Percentiles rank a stretch among this genome's conserved stretches.
Conservation (phyloP, 2,329 filamentous ascomycete genomes). For the Fusarium neocosmosporiellum region DNA sequence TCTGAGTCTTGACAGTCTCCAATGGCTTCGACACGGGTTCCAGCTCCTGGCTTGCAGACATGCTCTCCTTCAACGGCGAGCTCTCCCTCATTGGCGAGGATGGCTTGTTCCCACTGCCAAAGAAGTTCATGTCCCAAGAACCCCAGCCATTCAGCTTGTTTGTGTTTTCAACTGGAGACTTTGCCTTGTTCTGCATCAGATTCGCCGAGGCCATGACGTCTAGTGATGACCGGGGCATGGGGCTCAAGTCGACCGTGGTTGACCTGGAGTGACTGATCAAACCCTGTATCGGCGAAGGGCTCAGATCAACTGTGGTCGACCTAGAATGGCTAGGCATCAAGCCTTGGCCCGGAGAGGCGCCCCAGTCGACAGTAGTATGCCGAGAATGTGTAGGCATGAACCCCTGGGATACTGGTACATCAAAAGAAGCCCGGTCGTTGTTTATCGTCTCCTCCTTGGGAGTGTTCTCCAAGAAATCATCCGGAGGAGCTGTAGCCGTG, state of each 20-base stretch:
- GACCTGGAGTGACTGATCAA: conserved; percentile 28
- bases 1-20: neutral
- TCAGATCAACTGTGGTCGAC: neutral
- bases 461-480: conserved; percentile 3
- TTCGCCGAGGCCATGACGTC: conserved; percentile 21
- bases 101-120: conserved; percentile 23
- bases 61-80: neutral
- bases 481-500: conserved; percentile 8
- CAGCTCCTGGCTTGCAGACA: conserved; percentile 4
- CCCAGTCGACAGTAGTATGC: neutral
- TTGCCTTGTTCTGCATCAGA: conserved; percentile 14
- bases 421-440: conserved; percentile 23
- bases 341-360: neutral
- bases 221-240: conserved; percentile 19
- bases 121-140: conserved; percentile 34
- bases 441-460: neutral
- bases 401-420: conserved; percentile 9
- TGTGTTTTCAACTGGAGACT: conserved; percentile 10
- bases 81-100: conserved; percentile 13
- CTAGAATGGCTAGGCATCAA: conserved; percentile 6
- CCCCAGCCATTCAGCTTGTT: conserved; percentile 31
- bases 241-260: conserved; percentile 28
- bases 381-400: conserved; percentile 5
- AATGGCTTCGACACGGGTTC: conserved; percentile 12
- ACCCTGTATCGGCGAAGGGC: conserved; percentile 5